Base-by-base conservation (phyloP, 768 basidiomycete genomes). In the Kwoniella dendrophila region DNA sequence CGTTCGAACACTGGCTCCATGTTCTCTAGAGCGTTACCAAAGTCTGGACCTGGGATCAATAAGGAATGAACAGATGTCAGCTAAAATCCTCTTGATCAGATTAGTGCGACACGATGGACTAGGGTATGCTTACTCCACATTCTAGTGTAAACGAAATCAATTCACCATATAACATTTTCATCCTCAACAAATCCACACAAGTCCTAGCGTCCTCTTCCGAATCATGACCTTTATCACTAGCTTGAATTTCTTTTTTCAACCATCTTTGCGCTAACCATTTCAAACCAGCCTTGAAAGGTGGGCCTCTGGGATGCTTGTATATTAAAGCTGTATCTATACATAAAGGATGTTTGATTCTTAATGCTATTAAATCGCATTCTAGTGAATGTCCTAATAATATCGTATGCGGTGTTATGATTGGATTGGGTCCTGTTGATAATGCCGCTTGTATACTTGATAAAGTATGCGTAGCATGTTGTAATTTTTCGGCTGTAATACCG, bases 221-320 rank as follows among this genome's bases (percentile, higher is more conserved):
- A 65, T 96, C 90, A 76, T 98, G 95, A 0, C 90, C 91, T 0
- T 85, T 69, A 1, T 59, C 73, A 8, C 52, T 36, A n/a, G 32
- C 59, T 78, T 98, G 95, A 43, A 99, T 98, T 69, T 93, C 90
- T 52, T 89, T 85, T 11, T 85, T 85, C 58, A 91, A 88, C 92
- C 92, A 97, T 74, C 91, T 92, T 74, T 90, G 90, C 45, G 91
- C 90, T 45, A 99, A 85, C 92, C 92, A 97, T n/a, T 93, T 93
- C 6, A 99, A 84, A 1, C 90, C 92, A 0, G 95, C 92, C 80
- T 97, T 98, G 64, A 92, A 85, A 0, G 95, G 93, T 40, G 91
- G 85, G 1, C 95, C 93, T 20, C 92, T 87, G 0, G 95, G 92
- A 79, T 99, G 95, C 74, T 93, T 89, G 80, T 87, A 99, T 10